Evolutionary conservation across 1,284 basidiomycete genomes (phyloP), one percentile per base, ranked within the genome.

Genomic region (Exobasidium rhododendri): DNA sequence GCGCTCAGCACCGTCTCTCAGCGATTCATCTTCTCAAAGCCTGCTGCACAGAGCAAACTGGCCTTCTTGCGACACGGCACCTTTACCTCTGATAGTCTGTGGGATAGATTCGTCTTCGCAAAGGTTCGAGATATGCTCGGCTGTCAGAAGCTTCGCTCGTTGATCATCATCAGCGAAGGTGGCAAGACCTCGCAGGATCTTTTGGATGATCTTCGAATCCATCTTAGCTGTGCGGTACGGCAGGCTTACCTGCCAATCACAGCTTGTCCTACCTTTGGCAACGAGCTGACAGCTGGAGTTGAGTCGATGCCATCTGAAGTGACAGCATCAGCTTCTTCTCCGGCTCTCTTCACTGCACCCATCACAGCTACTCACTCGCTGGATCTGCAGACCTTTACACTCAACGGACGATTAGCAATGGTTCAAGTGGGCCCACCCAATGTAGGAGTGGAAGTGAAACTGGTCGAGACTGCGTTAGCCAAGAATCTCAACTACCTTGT

Each of bases 371-470:
- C 75, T 0, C 72, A 79, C 45, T 61, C 71, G 10, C 68, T 69
- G 56, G 77, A 79, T 51, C 59, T 79, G 4, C 77, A 79, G 44
- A 73, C 73, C 1, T 79, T 79, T 60, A 69, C 70, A 22, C 1
- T 13, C 4, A 28, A 50, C 55, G 32, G 56, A 13, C 28, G 31
- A 32, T 24, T 22, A 5, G 20, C 22, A 4, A 26, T 35, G 32
- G 67, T 73, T 7, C 73, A 77, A 31, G 71, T 72, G 10, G 77
- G 77, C n/a, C 73, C 77, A 5, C 74, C 77, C 13, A 62, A 66
- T 11, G 75, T 78, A 24, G 57, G 69, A 35, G 56, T 65, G 46
- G 77, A 79, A 57, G 4, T 78, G 44, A 79, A 78, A 65, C 63
- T 79, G 4, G 65, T 70, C n/a, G 61, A 76, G 49, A 66, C 66